Base-by-base conservation (phyloP, 1,284 basidiomycete genomes). In the Malassezia arunalokei region DNA sequence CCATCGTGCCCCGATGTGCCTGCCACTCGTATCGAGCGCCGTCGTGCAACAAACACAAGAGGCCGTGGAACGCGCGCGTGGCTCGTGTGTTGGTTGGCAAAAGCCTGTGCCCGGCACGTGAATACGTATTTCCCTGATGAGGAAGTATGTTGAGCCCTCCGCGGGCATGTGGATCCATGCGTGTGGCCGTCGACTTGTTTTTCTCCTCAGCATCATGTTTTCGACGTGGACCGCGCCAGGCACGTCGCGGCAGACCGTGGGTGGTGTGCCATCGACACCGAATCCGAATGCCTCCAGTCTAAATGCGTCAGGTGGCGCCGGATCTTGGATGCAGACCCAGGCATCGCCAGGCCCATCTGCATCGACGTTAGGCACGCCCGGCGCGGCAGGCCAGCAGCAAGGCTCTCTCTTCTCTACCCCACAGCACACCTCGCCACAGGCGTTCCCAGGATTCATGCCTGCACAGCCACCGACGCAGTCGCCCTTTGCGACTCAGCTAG, bases 1-100 rank as follows among this genome's bases (percentile, higher is more conserved):
- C 76, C 74, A 76, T 76, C 35, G n/a, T 35, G 47, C 15, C 33
- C 11, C 11, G 33, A 15, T 15, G 33, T 15, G 33, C 33, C 33
- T 11, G 15, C 33, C 20, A 24, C 20, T 24, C 20, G 20, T 24
- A 24, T 24, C 20, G 20, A 24, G 20, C 20, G 20, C 20, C 20
- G 20, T 24, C 20, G 20, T 35, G 11, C 33, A 2, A 15, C 11
- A 35, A 35, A 11, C 33, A 35, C 33, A 35, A 35, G 33, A 12
- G 33, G 33, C 15, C 33, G 11, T 35, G 33, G 15, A 35, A 35
- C 33, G 33, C 33, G 15, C 33, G 33, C 33, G 15, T 15, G 33
- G 11, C 11, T 35, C 15, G 11, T 35, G 33, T 35, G 33, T 35
- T 35, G 33, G 33, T 35, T 15, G 11, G 33, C 15, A 11, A 35